Percentiles rank a stretch among this genome's conserved stretches.
These are phyloP conservation scores for Leavenworthia alabamica DNA, from an alignment of 345 rosid genomes.

Conservation along the genomic window DNA sequence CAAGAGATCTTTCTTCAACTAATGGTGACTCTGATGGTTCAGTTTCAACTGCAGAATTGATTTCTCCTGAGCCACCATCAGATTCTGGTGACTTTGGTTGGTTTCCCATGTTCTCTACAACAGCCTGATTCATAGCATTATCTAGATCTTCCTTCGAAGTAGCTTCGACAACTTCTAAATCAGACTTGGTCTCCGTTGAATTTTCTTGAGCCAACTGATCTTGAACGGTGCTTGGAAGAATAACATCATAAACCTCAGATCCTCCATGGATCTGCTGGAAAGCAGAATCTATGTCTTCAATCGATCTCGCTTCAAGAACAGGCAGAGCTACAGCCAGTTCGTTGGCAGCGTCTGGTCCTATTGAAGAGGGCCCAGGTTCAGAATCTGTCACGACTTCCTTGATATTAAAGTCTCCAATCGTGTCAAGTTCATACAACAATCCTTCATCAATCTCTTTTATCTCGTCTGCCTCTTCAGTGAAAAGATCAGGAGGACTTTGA, in stretches of 20 bases:
- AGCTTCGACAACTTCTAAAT: constrained; percentile 34
- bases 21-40: too few relatives aligned
- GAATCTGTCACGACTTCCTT: constrained; percentile 42
- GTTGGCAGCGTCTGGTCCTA: too few relatives aligned
- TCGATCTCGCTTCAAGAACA: constrained; percentile 46
- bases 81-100: too few relatives aligned
- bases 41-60: too few relatives aligned
- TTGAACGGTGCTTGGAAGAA: constrained; percentile 40
- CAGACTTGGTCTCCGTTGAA: constrained; percentile 19
- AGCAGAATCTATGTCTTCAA: constrained; percentile 51
- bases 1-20: too few relatives aligned
- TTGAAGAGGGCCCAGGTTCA: constrained; percentile 29
- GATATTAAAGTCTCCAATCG: constrained; percentile 65
- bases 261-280: constrained; percentile 57
- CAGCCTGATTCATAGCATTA: too few relatives aligned
- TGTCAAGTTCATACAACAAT: constrained; percentile 63
- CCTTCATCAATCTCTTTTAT: constrained; percentile 74
- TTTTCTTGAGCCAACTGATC: constrained; percentile 27
- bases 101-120: too few relatives aligned
- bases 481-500: constrained; percentile 32
- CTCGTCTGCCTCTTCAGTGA: constrained; percentile 42
- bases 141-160: too few relatives aligned
- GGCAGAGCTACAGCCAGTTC: constrained; percentile 38
- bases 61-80: too few relatives aligned
- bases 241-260: constrained; percentile 44